Evolutionary conservation across 805 yeast genomes (phyloP).

Genomic region (Saccharomycopsis javanensis): DNA sequence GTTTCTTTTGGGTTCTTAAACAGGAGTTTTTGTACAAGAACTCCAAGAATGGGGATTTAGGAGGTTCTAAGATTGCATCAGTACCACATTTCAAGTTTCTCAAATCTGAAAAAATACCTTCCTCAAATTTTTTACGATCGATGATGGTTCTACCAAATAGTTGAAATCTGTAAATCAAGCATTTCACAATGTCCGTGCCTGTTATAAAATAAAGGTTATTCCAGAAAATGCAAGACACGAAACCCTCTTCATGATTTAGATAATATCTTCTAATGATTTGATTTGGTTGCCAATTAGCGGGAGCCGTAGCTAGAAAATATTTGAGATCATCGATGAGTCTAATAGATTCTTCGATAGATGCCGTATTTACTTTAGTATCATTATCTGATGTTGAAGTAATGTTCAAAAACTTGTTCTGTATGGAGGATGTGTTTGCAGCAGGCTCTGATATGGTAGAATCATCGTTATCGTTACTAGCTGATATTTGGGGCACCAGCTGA

Average conservation of each 20-base stretch:
- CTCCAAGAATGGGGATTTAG: conserved; percentile 74
- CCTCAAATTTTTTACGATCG: conserved; percentile 92
- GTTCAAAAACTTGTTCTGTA: neutral
- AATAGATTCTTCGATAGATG: conserved; percentile 39
- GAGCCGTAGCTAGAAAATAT: conserved; percentile 85
- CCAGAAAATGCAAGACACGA: conserved; percentile 91
- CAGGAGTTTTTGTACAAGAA: conserved; percentile 81
- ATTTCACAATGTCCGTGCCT: conserved; percentile 92
- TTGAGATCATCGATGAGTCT: conserved; percentile 67
- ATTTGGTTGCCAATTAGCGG: conserved; percentile 85
- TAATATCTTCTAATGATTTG: conserved; percentile 82
- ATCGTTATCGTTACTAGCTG: neutral
- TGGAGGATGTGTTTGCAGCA: neutral
- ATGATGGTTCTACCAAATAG: conserved; percentile 79
- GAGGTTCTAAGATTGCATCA: conserved; percentile 80
- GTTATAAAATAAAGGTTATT: conserved; percentile 81
- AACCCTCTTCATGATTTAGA: conserved; percentile 80
- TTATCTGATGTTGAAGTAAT: neutral
- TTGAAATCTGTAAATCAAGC: conserved; percentile 78
- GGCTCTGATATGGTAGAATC: neutral
- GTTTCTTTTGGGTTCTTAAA: conserved; percentile 89
- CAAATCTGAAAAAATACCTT: conserved; percentile 87
- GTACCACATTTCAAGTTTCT: conserved; percentile 77
- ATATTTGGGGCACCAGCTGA: neutral
- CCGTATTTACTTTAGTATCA: neutral